These are phyloP conservation scores for Camillea tinctor DNA, from an alignment of 2,329 filamentous ascomycete genomes.

Conservation along the genomic window DNA sequence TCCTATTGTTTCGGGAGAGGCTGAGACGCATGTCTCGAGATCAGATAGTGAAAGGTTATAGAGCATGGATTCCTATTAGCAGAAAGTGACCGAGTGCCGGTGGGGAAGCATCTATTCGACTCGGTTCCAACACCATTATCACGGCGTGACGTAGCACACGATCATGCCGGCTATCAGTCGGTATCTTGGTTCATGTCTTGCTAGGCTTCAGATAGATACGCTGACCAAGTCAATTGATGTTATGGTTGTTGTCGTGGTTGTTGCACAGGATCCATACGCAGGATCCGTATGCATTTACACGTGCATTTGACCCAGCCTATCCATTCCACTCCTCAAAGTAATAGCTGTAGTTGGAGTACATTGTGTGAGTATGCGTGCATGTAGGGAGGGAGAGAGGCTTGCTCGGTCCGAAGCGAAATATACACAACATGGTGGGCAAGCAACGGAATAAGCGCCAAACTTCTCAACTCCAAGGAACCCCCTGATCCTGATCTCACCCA, in stretches of 20 bases:
- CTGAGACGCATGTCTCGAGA: background rate
- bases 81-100: slow-evolving; percentile 1
- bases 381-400: background rate
- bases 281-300: background rate
- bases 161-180: background rate
- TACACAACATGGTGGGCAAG: background rate
- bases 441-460: background rate
- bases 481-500: background rate
- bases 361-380: too few relatives aligned
- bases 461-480: background rate
- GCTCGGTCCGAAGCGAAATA: background rate
- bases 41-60: background rate
- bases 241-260: background rate
- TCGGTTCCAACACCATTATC: slow-evolving; percentile 3
- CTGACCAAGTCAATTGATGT: background rate
- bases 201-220: background rate
- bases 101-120: slow-evolving; percentile 3
- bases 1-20: slow-evolving; percentile 2
- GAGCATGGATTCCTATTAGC: background rate
- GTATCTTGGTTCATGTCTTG: background rate
- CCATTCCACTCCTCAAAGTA: background rate
- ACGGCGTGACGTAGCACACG: slow-evolving; percentile 5
- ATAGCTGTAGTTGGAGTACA: background rate
- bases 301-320: background rate
- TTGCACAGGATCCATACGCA: background rate